These are phyloP conservation scores for Solanum pimpinellifolium DNA, from an alignment of 257 asterid species.

Conservation along the genomic window DNA sequence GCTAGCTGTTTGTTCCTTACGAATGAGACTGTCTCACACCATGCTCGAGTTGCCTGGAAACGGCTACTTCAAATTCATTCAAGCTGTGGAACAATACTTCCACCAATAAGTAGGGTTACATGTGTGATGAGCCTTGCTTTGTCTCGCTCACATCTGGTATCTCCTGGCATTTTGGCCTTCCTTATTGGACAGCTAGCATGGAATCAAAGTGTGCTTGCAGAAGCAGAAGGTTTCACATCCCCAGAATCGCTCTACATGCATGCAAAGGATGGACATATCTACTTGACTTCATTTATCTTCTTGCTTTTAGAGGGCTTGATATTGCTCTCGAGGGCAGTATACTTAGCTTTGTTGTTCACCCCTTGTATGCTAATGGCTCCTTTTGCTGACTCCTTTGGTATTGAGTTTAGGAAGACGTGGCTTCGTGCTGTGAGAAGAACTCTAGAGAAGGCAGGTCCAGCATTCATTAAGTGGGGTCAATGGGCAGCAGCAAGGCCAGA, in stretches of 20 bases:
- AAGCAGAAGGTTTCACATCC: conserved; percentile 46
- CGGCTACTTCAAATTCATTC: conserved; percentile 45
- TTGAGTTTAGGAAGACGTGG: conserved; percentile 63
- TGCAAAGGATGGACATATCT: conserved; percentile 55
- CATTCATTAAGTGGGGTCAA: conserved; percentile 94
- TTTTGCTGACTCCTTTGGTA: conserved; percentile 54
- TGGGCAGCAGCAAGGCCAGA: conserved; percentile 98
- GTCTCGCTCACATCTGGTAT: conserved; percentile 66
- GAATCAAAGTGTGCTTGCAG: conserved; percentile 30
- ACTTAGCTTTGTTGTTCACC: conserved; percentile 49
- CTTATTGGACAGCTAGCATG: conserved; percentile 43
- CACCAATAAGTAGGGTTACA: conserved; percentile 57
- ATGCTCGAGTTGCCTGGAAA: conserved; percentile 56
- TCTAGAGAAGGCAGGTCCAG: conserved; percentile 85
- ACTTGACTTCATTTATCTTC: conserved; percentile 36
- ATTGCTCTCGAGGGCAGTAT: conserved; percentile 48
- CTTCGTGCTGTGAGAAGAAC: conserved; percentile 50
- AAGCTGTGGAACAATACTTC: conserved; percentile 30
- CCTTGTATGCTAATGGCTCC: conserved; percentile 86
- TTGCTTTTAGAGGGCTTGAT: conserved; percentile 56
- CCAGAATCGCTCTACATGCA: conserved; percentile 39
- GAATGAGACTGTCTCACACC: conserved; percentile 23
- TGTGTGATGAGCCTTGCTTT: conserved; percentile 67
- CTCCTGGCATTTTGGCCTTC: conserved; percentile 75
- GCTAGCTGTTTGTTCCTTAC: conserved; percentile 13